phyloP scores from a whole-genome alignment of 2,329 filamentous ascomycete species.

The Huntiella moniliformis region DNA sequence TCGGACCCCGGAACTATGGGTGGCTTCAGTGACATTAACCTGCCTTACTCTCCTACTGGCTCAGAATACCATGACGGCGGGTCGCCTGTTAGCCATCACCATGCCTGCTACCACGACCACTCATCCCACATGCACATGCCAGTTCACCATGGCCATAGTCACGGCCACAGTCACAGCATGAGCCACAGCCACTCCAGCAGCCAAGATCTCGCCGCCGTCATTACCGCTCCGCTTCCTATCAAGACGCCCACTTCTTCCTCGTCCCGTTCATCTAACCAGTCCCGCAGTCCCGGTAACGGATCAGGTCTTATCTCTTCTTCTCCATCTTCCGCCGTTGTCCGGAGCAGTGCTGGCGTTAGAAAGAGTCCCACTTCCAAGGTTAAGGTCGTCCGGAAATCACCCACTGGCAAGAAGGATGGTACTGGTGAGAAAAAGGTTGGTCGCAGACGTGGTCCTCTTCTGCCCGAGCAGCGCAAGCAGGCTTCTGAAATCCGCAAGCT shows the following conservation, averaged over 20 bases:
- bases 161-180: slow-evolving; percentile 33
- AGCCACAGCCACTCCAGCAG: slow-evolving; percentile 20
- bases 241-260: slow-evolving; percentile 26
- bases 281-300: slow-evolving; percentile 36
- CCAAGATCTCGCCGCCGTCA: slow-evolving; percentile 41
- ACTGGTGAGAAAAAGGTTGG: slow-evolving; percentile 79
- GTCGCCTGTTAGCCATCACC: slow-evolving; percentile 25
- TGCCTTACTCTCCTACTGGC: slow-evolving; percentile 51
- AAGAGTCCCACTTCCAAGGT: slow-evolving; percentile 70
- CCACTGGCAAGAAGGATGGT: slow-evolving; percentile 58
- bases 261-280: slow-evolving; percentile 36
- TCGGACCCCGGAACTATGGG: slow-evolving; percentile 48
- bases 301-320: slow-evolving; percentile 34
- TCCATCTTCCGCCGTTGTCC: slow-evolving; percentile 38
- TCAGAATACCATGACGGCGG: slow-evolving; percentile 43
- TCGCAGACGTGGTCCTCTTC: slow-evolving; percentile 69
- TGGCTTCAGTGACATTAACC: slow-evolving; percentile 61
- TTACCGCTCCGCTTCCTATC: slow-evolving; percentile 46
- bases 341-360: slow-evolving; percentile 50
- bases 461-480: slow-evolving; percentile 88
- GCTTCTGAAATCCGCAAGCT: slow-evolving; percentile 93
- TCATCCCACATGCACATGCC: slow-evolving; percentile 25
- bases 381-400: slow-evolving; percentile 56
- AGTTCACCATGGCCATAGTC: slow-evolving; percentile 31
- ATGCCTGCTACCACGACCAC: slow-evolving; percentile 43